Conservation (phyloP, 805 yeast species). For the Ogataea trehaloabstinens region DNA sequence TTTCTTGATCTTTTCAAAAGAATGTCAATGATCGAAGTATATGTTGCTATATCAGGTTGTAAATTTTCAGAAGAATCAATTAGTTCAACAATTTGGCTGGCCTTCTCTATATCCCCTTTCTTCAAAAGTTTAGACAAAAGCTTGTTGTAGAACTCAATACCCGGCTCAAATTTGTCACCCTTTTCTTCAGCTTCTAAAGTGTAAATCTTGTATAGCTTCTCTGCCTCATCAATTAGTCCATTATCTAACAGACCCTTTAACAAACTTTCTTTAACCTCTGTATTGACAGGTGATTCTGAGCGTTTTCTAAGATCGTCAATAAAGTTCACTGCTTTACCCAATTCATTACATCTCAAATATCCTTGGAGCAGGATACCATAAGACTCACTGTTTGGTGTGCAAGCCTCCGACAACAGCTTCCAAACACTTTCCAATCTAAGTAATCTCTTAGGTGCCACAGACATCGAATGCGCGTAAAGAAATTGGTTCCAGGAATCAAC, state of each 20-base stretch:
- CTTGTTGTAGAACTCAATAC: slow-evolving; percentile 50
- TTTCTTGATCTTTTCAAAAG: slow-evolving; percentile 48
- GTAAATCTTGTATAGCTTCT: slow-evolving; percentile 25
- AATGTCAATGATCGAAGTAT: slow-evolving; percentile 56
- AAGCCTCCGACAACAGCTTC: slow-evolving; percentile 27
- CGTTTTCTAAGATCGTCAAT: slow-evolving; percentile 34
- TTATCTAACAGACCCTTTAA: slow-evolving; percentile 43
- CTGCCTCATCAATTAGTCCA: slow-evolving; percentile 42
- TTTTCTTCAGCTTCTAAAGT: slow-evolving; percentile 28
- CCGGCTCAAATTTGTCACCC: slow-evolving; percentile 36
- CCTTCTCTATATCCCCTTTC: slow-evolving; percentile 39
- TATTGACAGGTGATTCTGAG: slow-evolving; percentile 33
- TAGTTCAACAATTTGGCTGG: slow-evolving; percentile 52
- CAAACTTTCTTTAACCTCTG: slow-evolving; percentile 42
- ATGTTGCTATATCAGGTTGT: slow-evolving; percentile 60
- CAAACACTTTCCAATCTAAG: slow-evolving; percentile 39
- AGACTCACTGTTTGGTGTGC: slow-evolving; percentile 47
- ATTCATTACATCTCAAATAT: slow-evolving; percentile 39
- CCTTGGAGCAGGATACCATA: slow-evolving; percentile 47
- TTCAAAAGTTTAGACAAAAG: slow-evolving; percentile 44
- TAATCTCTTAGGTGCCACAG: slow-evolving; percentile 25
- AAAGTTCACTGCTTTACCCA: slow-evolving; percentile 42
- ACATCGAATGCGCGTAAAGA: slow-evolving; percentile 34
- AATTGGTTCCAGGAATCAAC: slow-evolving; percentile 59
- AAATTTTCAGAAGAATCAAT: slow-evolving; percentile 30